Evolutionary conservation across 495 filamentous ascomycete genomes (phyloP), one percentile per base, ranked within the genome.

Genomic region (Ramalina intermedia): DNA sequence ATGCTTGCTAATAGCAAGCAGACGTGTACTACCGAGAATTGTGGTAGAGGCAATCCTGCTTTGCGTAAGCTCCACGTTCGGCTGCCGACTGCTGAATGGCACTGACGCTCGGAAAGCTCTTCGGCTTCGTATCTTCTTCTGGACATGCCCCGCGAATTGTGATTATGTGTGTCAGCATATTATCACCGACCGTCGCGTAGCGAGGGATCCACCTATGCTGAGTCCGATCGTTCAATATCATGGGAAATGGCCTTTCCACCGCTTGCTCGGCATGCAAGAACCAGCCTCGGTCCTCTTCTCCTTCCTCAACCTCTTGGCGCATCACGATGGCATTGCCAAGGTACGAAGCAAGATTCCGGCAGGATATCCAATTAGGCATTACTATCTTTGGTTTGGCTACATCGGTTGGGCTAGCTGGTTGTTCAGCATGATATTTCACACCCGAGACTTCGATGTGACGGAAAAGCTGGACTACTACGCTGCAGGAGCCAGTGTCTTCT

Each of bases 91-190:
- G 52, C 39, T 21, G 29, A 23, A 24, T 24, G 23, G 23, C 46
- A 41, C 61, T 61, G 29, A 61, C 49, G 24, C 29, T 26, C 23
- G 24, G 18, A 37, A 16, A 73, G 69, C 68, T 43, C 56, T 69
- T 39, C 69, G 62, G 61, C 75, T 70, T 61, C 76, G 67, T 54
- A 63, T 73, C 55, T 64, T 73, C 60, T 62, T 71, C 44, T 76
- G 72, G 73, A 74, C 69, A 43, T 98, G 91, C 68, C 79, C 87
- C 33, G 63, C 81, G 58, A 90, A 98, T 74, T 98, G 91, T 75
- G 91, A 98, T 70, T 94, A 98, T 72, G 84, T 84, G 41, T 98
- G 91, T 72, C 91, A 98, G 63, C 91, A 94, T 71, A 84, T 95
- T 64, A 72, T 91, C 46, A 96, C 91, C 46, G 66, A 84, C 50